phyloP scores from a whole-genome alignment of 305 asterid genomes.

The Solanum hybrid region DNA sequence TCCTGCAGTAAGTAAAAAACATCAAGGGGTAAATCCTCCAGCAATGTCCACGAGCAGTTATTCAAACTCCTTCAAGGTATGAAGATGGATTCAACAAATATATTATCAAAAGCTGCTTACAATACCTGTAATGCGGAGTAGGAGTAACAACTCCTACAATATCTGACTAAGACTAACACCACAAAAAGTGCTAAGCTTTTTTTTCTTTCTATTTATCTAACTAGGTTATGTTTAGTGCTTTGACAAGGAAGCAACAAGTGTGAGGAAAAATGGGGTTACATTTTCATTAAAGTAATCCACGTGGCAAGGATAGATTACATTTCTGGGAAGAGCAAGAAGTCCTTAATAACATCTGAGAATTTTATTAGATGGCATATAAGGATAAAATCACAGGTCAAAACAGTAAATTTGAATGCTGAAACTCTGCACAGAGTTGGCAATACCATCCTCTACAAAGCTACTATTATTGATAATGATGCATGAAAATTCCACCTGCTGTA shows the following conservation, averaged over 20 bases:
- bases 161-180: not conserved
- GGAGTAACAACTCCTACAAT: not conserved
- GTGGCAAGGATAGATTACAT: not conserved
- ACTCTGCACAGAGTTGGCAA: not conserved
- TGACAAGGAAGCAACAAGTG: not conserved
- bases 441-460: not conserved
- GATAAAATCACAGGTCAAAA: not conserved
- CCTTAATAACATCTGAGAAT: not conserved
- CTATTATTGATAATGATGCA: not conserved
- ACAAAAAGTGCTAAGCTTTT: not conserved
- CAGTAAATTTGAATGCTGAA: not conserved
- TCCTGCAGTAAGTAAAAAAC: conserved; percentile 33
- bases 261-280: not conserved
- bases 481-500: not conserved
- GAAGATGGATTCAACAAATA: not conserved
- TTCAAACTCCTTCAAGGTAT: not conserved
- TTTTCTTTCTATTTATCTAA: not conserved
- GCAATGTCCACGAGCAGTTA: not conserved
- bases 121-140: not conserved
- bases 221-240: not conserved
- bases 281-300: not conserved
- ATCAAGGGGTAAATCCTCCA: not conserved
- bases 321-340: not conserved
- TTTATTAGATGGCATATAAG: not conserved
- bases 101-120: not conserved